phyloP scores from a whole-genome alignment of 176 grass and related monocot genomes.

The Triticum timopheevii region DNA sequence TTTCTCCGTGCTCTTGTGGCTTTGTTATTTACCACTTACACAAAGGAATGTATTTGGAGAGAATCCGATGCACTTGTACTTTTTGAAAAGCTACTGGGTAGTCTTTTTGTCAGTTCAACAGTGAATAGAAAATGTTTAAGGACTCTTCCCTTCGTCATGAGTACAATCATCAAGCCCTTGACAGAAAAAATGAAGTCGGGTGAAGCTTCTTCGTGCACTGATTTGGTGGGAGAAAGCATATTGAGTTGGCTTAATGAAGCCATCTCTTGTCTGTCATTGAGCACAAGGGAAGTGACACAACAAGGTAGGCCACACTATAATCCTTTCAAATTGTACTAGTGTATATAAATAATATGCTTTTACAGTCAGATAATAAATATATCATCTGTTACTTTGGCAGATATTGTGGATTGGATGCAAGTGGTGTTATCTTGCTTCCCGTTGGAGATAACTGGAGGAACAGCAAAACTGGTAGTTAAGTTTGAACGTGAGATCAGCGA shows the following conservation, averaged over 20 bases:
- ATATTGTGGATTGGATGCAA: constrained; percentile 82
- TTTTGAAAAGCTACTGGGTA: constrained; percentile 56
- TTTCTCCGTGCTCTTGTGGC: constrained; percentile 74
- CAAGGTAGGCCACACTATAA: constrained; percentile 51
- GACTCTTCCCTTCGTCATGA: constrained; percentile 62
- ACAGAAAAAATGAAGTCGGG: constrained; percentile 34
- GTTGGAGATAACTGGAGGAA: constrained; percentile 51
- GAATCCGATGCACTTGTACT: constrained; percentile 51
- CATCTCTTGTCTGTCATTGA: constrained; percentile 57
- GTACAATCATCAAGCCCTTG: constrained; percentile 51
- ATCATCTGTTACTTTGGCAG: constrained; percentile 40
- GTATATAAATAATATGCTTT: neutral
- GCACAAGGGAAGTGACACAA: constrained; percentile 25
- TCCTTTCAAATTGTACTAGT: constrained; percentile 1
- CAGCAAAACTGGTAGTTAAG: constrained; percentile 51
- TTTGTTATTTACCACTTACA: constrained; percentile 54
- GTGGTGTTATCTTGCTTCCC: constrained; percentile 73
- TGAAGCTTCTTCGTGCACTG: constrained; percentile 27
- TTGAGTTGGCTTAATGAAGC: constrained; percentile 72
- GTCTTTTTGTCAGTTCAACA: constrained; percentile 46
- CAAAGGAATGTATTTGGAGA: constrained; percentile 48
- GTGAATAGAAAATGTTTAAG: constrained; percentile 55
- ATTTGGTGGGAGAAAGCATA: constrained; percentile 58
- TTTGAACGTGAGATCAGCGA: constrained; percentile 45
- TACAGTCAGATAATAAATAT: constrained; percentile 34